Base-by-base conservation (phyloP, 2,329 filamentous ascomycete genomes). In the Botryotinia globosa region DNA sequence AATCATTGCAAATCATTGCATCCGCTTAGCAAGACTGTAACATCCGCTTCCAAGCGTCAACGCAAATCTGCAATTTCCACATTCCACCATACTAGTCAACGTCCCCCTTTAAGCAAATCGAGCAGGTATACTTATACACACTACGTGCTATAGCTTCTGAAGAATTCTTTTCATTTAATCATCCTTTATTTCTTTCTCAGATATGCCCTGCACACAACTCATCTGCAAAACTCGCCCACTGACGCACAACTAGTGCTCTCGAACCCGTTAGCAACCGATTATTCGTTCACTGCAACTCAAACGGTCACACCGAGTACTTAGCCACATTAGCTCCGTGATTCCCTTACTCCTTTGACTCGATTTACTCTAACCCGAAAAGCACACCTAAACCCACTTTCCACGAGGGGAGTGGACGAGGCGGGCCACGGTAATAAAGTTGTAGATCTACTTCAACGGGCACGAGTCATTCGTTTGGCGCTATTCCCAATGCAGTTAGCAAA, bases 401-500 rank as follows among this genome's bases (percentile, higher is more conserved):
- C 63, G 45, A 51, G 44, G 63, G 20, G 14, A 29, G 51, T 56
- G 51, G 51, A 29, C 51, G n/a, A 39, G 45, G 10, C 34, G 32
- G 34, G 37, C 42, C 37, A 54, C 44, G 34, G 20, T 12, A 65
- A 29, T 48, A 54, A 39, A 39, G 22, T 54, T 39, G 32, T 10
- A 54, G 64, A 67, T 67, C 64, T 67, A 29, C 5, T 37, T 66
- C 34, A 67, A 67, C 64, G 64, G 64, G 64, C 45, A 34, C 64
- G 64, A 54, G 64, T 67, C 64, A 67, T 54, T 51, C 25, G 37
- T 18, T 54, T 29, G 16, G 25, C 45, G n/a, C 64, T 39, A 67
- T 39, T 12, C 45, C 45, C 8, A 54, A n/a, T 37, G 0, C 4
- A 10, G 64, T 14, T 67, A 39, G 45, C 12, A 16, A 25, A 9